Evolutionary conservation across 805 yeast species (phyloP).

Genomic region (Ogataea polymorpha): DNA sequence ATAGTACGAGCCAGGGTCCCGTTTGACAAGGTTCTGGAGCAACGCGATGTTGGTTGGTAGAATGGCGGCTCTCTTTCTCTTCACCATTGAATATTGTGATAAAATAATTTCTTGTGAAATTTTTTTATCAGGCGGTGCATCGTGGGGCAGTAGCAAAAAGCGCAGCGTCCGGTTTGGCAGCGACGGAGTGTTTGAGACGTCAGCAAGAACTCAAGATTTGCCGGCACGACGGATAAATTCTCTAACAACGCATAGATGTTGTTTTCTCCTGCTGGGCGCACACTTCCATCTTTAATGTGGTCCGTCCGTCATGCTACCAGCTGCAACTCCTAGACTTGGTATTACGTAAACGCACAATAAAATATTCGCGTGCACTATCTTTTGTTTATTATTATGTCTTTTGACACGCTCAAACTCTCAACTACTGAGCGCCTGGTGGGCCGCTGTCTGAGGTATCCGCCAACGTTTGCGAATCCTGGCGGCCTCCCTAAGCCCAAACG

Average conservation of each 20-base stretch:
- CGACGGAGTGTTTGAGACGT: too few relatives aligned
- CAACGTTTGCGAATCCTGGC: constrained; percentile 16
- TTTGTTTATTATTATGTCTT: constrained; percentile 9
- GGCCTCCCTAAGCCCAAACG: constrained; percentile 17
- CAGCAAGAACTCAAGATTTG: too few relatives aligned
- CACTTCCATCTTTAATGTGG: too few relatives aligned
- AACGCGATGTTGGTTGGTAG: constrained; percentile 89
- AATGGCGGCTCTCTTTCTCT: constrained; percentile 86
- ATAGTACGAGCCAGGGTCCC: constrained; percentile 91
- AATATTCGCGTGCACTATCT: background rate
- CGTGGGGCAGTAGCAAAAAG: background rate
- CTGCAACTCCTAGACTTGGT: too few relatives aligned
- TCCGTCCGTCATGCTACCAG: too few relatives aligned
- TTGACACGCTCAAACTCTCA: constrained; percentile 11
- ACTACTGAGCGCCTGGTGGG: constrained; percentile 11
- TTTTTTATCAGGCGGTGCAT: constrained; percentile 9
- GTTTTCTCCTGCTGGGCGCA: too few relatives aligned
- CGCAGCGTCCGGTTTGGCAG: too few relatives aligned
- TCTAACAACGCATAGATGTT: too few relatives aligned
- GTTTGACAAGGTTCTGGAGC: constrained; percentile 84
- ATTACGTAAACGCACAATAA: background rate
- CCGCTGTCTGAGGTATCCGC: constrained; percentile 21
- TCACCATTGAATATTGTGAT: constrained; percentile 55
- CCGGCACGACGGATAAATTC: too few relatives aligned
- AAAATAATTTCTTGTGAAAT: constrained; percentile 6